These are phyloP conservation scores for Phytophthora syringae DNA, from an alignment of 352 stramenopile genomes.

Conservation along the genomic window DNA sequence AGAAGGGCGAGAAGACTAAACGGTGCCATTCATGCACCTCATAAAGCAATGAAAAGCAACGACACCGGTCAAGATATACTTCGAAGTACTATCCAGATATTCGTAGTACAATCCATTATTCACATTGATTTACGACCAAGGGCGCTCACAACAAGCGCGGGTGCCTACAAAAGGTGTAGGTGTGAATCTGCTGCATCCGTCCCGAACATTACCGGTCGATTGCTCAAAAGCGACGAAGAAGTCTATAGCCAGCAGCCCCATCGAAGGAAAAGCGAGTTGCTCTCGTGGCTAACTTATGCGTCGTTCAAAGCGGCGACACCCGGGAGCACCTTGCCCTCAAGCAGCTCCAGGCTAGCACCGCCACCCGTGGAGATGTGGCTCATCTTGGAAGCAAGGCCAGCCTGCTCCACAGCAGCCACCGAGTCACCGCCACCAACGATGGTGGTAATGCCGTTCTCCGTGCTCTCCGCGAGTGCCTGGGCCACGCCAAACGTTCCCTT, in stretches of 20 bases:
- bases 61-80: too few relatives aligned
- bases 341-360: conserved; percentile 97
- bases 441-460: conserved; percentile 79
- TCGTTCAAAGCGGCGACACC: conserved; percentile 95
- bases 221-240: conserved; percentile 14
- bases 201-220: conserved; percentile 20
- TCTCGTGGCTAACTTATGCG: conserved; percentile 39
- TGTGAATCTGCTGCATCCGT: conserved; percentile 8
- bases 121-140: conserved; percentile 24
- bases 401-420: conserved; percentile 95
- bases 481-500: conserved; percentile 94
- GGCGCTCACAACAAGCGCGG: too few relatives aligned
- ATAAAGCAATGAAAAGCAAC: too few relatives aligned
- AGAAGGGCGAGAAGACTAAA: too few relatives aligned
- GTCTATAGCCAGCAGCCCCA: conserved; percentile 6
- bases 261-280: conserved; percentile 3
- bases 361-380: conserved; percentile 98
- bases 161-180: too few relatives aligned
- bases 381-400: conserved; percentile 92
- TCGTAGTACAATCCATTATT: conserved; percentile 29
- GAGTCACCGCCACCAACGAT: conserved; percentile 96
- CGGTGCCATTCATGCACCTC: too few relatives aligned
- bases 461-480: conserved; percentile 92
- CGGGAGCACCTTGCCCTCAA: conserved; percentile 98
- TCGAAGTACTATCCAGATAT: too few relatives aligned